Evolutionary conservation across 2,329 filamentous ascomycete species (phyloP).

Genomic region (Ophiostoma himal-ulmi): DNA sequence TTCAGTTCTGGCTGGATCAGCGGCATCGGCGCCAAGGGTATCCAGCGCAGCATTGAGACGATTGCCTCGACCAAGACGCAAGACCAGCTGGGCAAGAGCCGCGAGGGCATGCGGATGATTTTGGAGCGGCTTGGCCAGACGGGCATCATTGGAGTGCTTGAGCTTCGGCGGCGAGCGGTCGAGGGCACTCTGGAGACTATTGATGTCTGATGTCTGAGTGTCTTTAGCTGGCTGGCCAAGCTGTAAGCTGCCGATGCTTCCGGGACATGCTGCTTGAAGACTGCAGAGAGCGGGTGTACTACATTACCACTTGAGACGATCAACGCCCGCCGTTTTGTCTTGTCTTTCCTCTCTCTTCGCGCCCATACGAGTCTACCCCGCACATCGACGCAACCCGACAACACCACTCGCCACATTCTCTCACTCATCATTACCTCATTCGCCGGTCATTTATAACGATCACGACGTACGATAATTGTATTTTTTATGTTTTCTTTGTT

Average conservation of each 20-base stretch:
- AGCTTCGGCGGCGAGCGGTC: conserved; percentile 45
- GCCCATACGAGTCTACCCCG: conserved; percentile 4
- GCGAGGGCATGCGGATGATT: conserved; percentile 77
- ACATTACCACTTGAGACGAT: neutral
- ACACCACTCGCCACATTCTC: neutral
- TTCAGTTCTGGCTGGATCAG: conserved; percentile 39
- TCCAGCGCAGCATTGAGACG: conserved; percentile 73
- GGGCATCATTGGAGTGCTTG: conserved; percentile 53
- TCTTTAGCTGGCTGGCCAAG: neutral
- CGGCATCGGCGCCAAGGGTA: conserved; percentile 61
- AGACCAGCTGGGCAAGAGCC: conserved; percentile 71
- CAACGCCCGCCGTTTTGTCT: too few relatives aligned
- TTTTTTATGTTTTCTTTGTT: neutral
- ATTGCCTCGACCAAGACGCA: conserved; percentile 72
- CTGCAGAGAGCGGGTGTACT: neutral
- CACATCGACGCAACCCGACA: conserved; percentile 2
- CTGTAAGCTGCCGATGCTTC: neutral
- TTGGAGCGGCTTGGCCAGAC: conserved; percentile 61
- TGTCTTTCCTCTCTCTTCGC: neutral
- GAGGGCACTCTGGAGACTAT: conserved; percentile 33
- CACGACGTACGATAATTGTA: conserved; percentile 12
- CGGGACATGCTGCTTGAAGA: neutral
- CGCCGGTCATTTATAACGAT: neutral
- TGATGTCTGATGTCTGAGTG: neutral
- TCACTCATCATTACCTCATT: neutral